These are phyloP conservation scores for Astrocystis sublimbata DNA, from an alignment of 495 filamentous ascomycete genomes.

Conservation along the genomic window DNA sequence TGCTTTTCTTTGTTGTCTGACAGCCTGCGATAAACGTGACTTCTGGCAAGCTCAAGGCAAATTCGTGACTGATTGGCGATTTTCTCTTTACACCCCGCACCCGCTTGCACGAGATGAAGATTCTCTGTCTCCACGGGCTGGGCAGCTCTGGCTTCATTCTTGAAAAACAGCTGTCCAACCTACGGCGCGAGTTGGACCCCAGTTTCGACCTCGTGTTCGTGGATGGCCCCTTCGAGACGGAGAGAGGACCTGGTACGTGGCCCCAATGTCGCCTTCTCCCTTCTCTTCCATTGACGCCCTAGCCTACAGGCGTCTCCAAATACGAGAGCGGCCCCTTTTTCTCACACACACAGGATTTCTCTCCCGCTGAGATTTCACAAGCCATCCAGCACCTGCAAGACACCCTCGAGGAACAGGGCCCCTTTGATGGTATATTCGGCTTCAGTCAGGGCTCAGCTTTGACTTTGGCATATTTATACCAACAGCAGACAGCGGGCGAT, in stretches of 20 bases:
- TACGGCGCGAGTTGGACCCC: background rate
- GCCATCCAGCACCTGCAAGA: conserved; percentile 16
- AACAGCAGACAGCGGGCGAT: background rate
- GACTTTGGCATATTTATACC: conserved; percentile 19
- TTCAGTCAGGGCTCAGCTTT: conserved; percentile 43
- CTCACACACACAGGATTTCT: conserved; percentile 4
- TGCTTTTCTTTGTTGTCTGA: no score
- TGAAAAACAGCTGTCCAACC: background rate
- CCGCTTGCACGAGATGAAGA: background rate
- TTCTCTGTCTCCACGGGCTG: conserved; percentile 6
- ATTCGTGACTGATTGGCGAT: background rate
- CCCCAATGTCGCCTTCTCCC: background rate
- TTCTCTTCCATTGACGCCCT: background rate
- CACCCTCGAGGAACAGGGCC: conserved; percentile 30
- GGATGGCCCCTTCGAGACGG: background rate
- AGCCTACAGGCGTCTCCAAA: background rate
- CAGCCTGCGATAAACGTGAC: background rate
- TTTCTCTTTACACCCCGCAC: background rate
- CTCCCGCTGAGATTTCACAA: background rate
- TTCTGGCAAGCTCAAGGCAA: background rate
- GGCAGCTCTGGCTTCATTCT: conserved; percentile 7
- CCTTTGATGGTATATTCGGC: conserved; percentile 41
- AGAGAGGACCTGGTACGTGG: conserved; percentile 5
- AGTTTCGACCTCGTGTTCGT: conserved; percentile 1
- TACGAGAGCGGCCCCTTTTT: conserved; percentile 3